Percentiles rank a stretch among this genome's conserved stretches.
These are phyloP conservation scores for Taphrina sp. DNA, from an alignment of 1,139 yeast genomes.

Conservation along the genomic window DNA sequence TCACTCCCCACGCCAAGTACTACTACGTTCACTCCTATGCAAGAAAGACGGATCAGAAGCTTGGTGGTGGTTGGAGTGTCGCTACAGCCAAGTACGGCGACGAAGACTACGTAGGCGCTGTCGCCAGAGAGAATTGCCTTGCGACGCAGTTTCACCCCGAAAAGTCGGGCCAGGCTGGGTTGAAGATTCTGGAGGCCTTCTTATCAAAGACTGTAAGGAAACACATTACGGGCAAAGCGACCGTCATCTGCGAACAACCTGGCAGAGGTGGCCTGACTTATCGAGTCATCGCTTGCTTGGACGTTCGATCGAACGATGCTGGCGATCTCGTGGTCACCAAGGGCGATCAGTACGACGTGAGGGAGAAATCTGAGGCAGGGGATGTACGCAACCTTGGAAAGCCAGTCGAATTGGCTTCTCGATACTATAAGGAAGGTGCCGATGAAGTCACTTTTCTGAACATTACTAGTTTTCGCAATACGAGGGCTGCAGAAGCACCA, in stretches of 20 bases:
- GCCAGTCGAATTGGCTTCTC: conserved; percentile 89
- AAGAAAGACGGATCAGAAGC: conserved; percentile 39
- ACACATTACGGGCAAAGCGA: conserved; percentile 39
- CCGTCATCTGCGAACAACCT: conserved; percentile 27
- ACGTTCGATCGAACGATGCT: conserved; percentile 88
- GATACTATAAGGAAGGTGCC: conserved; percentile 89
- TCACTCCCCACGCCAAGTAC: conserved; percentile 66
- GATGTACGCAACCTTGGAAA: conserved; percentile 88
- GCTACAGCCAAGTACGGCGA: conserved; percentile 73
- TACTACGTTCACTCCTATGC: conserved; percentile 88
- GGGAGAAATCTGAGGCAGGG: conserved; percentile 56
- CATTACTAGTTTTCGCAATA: conserved; percentile 90
- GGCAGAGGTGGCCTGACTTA: conserved; percentile 64
- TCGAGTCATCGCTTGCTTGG: conserved; percentile 91
- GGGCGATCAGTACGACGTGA: conserved; percentile 96
- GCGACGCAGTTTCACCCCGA: conserved; percentile 99
- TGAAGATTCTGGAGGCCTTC: conserved; percentile 69
- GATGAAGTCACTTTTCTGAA: conserved; percentile 93
- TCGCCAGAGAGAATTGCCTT: conserved; percentile 70
- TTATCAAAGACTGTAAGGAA: conserved; percentile 51
- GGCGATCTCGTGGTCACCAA: conserved; percentile 97
- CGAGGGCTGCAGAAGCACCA: conserved; percentile 87
- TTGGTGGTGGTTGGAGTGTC: conserved; percentile 66
- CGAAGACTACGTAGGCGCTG: conserved; percentile 81
- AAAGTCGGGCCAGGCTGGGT: conserved; percentile 88